Evolutionary conservation across 106 monocot species (phyloP).

Genomic region (Acorus gramineus): DNA sequence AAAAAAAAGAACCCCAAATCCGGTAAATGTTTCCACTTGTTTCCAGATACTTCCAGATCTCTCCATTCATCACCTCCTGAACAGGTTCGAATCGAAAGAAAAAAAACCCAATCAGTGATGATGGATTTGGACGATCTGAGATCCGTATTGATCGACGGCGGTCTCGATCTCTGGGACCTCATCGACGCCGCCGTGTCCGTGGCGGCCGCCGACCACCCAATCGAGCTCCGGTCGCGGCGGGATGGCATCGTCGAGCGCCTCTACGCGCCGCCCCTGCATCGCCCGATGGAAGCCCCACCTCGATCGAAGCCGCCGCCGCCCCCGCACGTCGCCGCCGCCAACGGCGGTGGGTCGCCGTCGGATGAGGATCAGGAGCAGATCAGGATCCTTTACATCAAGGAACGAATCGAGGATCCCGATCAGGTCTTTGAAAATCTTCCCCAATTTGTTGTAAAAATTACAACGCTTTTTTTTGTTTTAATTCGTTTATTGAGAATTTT

Average conservation of each 20-base stretch:
- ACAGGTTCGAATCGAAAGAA: too few species aligned
- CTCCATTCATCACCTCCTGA: too few species aligned
- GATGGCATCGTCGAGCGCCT: conserved; percentile 42
- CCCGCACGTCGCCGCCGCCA: not conserved
- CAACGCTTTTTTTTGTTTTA: not conserved
- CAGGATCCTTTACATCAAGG: conserved; percentile 48
- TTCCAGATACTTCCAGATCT: too few species aligned
- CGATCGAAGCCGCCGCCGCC: not conserved
- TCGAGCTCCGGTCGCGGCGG: conserved; percentile 37
- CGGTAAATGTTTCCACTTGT: too few species aligned
- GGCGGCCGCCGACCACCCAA: conserved; percentile 38
- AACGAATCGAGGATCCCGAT: conserved; percentile 41
- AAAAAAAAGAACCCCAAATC: too few species aligned
- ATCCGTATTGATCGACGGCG: conserved; percentile 11
- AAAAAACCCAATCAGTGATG: not conserved
- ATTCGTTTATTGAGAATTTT: not conserved
- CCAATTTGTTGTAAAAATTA: not conserved
- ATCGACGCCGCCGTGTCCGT: conserved; percentile 38
- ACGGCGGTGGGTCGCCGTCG: conserved; percentile 6
- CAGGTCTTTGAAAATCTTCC: conserved; percentile 19
- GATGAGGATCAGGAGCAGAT: conserved; percentile 9
- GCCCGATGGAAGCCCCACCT: not conserved
- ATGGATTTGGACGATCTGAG: conserved; percentile 43
- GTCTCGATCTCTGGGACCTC: conserved; percentile 46
- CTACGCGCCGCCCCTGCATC: conserved; percentile 2